Evolutionary conservation across 805 yeast species (phyloP).

Genomic region (Metschnikowia drakensbergensis): DNA sequence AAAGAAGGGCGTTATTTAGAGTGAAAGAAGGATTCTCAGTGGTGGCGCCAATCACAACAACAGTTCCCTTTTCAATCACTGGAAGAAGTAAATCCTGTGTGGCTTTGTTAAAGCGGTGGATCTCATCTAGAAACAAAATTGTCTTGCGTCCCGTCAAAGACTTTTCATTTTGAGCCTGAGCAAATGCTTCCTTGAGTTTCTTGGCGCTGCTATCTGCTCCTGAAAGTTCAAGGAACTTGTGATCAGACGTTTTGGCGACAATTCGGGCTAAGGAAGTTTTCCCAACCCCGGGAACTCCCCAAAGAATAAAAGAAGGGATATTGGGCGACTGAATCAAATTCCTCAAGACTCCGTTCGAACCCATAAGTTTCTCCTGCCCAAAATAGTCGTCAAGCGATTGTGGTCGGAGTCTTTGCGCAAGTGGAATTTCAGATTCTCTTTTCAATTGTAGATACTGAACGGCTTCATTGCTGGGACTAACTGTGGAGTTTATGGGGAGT

Average conservation of each 20-base stretch:
- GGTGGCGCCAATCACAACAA: constrained; percentile 43
- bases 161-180: constrained; percentile 35
- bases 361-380: constrained; percentile 42
- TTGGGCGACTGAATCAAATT: constrained; percentile 31
- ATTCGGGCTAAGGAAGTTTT: constrained; percentile 42
- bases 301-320: constrained; percentile 39
- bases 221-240: constrained; percentile 37
- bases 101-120: constrained; percentile 42
- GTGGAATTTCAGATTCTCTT: constrained; percentile 26
- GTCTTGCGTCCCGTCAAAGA: constrained; percentile 32
- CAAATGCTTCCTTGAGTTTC: constrained; percentile 33
- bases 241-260: constrained; percentile 29
- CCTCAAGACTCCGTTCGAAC: constrained; percentile 33
- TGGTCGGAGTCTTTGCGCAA: constrained; percentile 42
- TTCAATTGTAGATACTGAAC: constrained; percentile 10
- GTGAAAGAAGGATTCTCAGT: constrained; percentile 63
- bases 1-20: constrained; percentile 39
- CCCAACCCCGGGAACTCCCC: constrained; percentile 47
- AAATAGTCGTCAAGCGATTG: constrained; percentile 34
- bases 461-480: background rate
- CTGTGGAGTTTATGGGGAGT: background rate
- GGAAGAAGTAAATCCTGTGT: constrained; percentile 42
- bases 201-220: constrained; percentile 39
- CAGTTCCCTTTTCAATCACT: constrained; percentile 37
- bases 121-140: constrained; percentile 39